Conservation (phyloP, 345 rosid genomes). For the Clarkia xantiana region DNA sequence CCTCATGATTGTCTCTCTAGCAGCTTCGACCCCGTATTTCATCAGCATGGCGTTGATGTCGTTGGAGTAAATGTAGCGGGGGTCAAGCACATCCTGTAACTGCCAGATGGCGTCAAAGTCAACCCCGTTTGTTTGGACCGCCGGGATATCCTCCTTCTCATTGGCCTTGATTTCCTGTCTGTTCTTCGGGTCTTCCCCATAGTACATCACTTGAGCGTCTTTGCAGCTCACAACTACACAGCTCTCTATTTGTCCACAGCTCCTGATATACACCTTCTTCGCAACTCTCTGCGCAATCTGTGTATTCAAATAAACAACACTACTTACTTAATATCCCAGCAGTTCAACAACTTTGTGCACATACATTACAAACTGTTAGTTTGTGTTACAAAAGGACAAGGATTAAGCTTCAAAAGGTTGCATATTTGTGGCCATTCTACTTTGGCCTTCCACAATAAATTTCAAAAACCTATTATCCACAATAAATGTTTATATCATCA, state of each 20-base stretch:
- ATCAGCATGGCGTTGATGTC: conserved; percentile 60
- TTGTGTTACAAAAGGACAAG: no score
- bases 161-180: conserved; percentile 38
- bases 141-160: conserved; percentile 43
- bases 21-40: conserved; percentile 89
- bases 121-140: conserved; percentile 58
- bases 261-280: conserved; percentile 72
- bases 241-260: conserved; percentile 56
- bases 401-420: no score
- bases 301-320: conserved; percentile 1
- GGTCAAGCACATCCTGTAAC: conserved; percentile 57
- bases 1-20: conserved; percentile 73
- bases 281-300: conserved; percentile 79
- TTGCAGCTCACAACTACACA: conserved; percentile 32
- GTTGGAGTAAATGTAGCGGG: conserved; percentile 70
- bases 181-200: conserved; percentile 59
- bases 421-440: no score
- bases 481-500: not conserved
- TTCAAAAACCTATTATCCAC: no score
- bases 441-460: no score
- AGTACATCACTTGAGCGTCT: conserved; percentile 66
- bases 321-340: no score
- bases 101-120: conserved; percentile 60
- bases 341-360: no score
- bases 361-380: no score